Evolutionary conservation across 768 basidiomycete genomes (phyloP).

Genomic region (Dioszegia hungarica): DNA sequence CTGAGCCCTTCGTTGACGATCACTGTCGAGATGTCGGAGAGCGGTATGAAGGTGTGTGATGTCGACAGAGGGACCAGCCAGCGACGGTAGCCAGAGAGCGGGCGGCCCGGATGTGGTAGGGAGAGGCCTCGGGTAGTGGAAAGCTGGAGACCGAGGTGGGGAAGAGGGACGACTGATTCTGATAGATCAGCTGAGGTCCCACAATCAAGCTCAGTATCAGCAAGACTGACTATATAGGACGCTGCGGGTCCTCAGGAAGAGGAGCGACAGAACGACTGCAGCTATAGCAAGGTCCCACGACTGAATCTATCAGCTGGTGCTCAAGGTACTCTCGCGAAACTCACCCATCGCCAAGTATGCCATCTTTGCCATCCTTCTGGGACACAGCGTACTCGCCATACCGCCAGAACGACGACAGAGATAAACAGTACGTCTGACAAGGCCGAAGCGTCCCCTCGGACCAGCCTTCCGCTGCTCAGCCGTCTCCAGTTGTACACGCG

Average conservation of each 20-base stretch:
- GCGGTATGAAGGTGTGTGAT: slow-evolving; percentile 30
- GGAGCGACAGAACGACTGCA: too few species aligned
- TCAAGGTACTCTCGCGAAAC: too few species aligned
- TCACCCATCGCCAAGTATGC: too few species aligned
- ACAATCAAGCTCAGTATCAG: background rate
- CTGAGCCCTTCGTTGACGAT: slow-evolving; percentile 38
- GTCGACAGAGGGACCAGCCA: slow-evolving; percentile 12
- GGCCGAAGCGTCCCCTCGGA: slow-evolving; percentile 26
- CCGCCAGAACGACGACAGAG: too few species aligned
- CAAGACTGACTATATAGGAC: slow-evolving; percentile 22
- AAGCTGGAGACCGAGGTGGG: slow-evolving; percentile 32
- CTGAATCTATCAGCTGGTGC: too few species aligned
- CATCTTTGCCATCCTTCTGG: too few species aligned
- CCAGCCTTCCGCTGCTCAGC: slow-evolving; percentile 10
- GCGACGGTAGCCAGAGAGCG: background rate
- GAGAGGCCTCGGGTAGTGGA: slow-evolving; percentile 28
- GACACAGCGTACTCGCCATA: too few species aligned
- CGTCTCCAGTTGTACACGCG: slow-evolving; percentile 22
- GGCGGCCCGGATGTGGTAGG: slow-evolving; percentile 10
- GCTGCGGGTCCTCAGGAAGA: too few species aligned
- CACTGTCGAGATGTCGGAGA: slow-evolving; percentile 29
- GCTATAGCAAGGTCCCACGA: too few species aligned
- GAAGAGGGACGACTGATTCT: slow-evolving; percentile 38
- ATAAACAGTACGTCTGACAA: background rate
- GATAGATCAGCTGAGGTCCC: slow-evolving; percentile 6